Base-by-base conservation (phyloP, 345 rosid genomes). In the Iberis pinnata region DNA sequence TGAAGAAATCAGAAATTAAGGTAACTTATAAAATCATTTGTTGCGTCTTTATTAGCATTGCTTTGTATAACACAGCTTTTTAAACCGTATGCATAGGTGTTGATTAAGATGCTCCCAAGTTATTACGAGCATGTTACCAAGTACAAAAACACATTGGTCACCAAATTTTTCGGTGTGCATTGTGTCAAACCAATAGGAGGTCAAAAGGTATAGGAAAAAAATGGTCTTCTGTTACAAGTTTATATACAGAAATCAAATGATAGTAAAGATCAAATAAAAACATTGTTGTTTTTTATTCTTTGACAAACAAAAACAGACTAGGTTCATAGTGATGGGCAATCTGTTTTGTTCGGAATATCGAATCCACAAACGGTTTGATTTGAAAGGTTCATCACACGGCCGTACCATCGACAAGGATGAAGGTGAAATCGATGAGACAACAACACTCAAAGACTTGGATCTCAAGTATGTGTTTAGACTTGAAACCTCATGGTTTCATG, bases 401-500 rank as follows among this genome's bases (percentile, higher is more conserved):
- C 89, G 89, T 15, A 72, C 71, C 2, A 77, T 78, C 24, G 81
- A 72, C 32, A 83, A 78, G 37, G 72, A 54, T 35, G 80, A 72
- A 46, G 71, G 66, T 43, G 79, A 76, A 62, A 74, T 80, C 56
- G 83, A 78, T 13, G 83, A 74, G 60, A 80, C 80, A 19, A 74
- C 86, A 40, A 80, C 89, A 38, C 81, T 83, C 12, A 83, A 83
- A 60, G 89, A 83, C 71, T 84, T 83, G 4, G 89, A 83, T 70
- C 86, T 83, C 48, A 76, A 78, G 33, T 78, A 69, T 47, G 66
- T 76, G 10, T 83, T 83, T 56, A 76, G 63, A 31, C 68, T 83
- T 10, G 78, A 80, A 58, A 58, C 57, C 29, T 68, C 74, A 14
- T 78, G 86, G 80, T 80, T 67, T 65, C 80, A 76, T 57, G 84